phyloP scores from a whole-genome alignment of 331 rosid genomes.

The Quercus tomentella region DNA sequence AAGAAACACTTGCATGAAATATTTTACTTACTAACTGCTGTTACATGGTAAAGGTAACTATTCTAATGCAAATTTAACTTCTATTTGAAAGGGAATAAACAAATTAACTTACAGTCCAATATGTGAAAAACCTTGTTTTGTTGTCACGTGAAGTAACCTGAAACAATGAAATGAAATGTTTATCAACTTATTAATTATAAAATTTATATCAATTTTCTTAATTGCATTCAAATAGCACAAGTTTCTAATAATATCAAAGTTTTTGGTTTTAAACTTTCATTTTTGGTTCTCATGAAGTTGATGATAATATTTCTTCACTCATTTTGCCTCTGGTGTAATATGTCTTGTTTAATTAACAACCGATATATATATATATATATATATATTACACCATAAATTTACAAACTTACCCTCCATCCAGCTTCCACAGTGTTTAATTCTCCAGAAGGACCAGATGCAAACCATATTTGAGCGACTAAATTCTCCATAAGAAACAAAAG shows the following conservation, averaged over 20 bases:
- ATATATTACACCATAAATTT: too few relatives aligned
- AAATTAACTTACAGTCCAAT: conserved; percentile 18
- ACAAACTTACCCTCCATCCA: conserved; percentile 20
- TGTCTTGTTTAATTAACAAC: too few relatives aligned
- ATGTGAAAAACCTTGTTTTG: background rate
- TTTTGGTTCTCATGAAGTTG: too few relatives aligned
- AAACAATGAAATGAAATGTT: too few relatives aligned
- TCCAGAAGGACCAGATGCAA: background rate
- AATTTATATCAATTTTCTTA: too few relatives aligned
- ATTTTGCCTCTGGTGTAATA: too few relatives aligned
- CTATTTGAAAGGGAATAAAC: background rate
- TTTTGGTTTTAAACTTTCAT: background rate
- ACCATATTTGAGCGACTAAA: conserved; percentile 12
- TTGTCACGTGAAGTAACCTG: background rate
- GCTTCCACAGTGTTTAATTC: background rate
- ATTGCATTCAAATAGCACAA: background rate
- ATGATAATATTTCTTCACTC: too few relatives aligned
- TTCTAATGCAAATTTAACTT: too few relatives aligned
- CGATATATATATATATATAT: too few relatives aligned
- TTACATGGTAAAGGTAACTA: too few relatives aligned
- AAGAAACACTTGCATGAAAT: too few relatives aligned
- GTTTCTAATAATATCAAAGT: background rate
- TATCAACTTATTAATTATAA: background rate
- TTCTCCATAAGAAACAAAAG: background rate
- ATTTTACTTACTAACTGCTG: too few relatives aligned